These are phyloP conservation scores for Venturiaceae sp. DNA, from an alignment of 2,329 filamentous ascomycete genomes.

Conservation along the genomic window DNA sequence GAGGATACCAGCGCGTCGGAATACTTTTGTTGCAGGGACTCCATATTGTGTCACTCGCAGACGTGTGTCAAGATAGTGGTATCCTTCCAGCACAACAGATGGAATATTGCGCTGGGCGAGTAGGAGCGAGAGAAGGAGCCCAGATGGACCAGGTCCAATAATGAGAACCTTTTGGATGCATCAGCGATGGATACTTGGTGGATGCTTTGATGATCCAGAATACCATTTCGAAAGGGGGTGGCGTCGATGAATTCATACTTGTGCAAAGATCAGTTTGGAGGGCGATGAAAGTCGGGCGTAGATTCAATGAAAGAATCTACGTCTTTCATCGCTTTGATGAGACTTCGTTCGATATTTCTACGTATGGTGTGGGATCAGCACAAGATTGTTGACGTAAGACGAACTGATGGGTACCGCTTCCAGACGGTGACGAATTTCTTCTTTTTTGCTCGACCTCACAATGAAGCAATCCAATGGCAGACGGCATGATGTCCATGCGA, in stretches of 20 bases:
- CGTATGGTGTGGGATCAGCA: too few relatives aligned
- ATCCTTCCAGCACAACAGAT: slow-evolving; percentile 22
- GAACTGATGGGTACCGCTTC: too few relatives aligned
- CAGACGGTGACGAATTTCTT: too few relatives aligned
- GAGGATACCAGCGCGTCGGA: slow-evolving; percentile 25
- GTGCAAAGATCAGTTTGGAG: too few relatives aligned
- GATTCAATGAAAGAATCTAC: too few relatives aligned
- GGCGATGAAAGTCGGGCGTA: too few relatives aligned
- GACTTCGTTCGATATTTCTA: too few relatives aligned
- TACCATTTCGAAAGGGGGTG: background rate
- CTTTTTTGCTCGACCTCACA: too few relatives aligned
- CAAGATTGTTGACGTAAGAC: too few relatives aligned
- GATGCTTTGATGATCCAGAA: background rate
- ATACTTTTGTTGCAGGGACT: slow-evolving; percentile 15
- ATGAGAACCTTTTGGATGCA: slow-evolving; percentile 18
- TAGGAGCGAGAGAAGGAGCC: slow-evolving; percentile 29
- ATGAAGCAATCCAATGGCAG: background rate
- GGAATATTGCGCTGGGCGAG: slow-evolving; percentile 23
- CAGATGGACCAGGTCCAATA: slow-evolving; percentile 30
- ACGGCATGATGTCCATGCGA: slow-evolving; percentile 6
- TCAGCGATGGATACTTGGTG: background rate
- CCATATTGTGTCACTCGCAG: background rate
- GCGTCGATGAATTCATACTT: background rate
- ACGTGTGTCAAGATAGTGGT: background rate
- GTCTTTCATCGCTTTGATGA: too few relatives aligned